Evolutionary conservation across 768 basidiomycete species (phyloP).

Genomic region (Kwoniella sp.): DNA sequence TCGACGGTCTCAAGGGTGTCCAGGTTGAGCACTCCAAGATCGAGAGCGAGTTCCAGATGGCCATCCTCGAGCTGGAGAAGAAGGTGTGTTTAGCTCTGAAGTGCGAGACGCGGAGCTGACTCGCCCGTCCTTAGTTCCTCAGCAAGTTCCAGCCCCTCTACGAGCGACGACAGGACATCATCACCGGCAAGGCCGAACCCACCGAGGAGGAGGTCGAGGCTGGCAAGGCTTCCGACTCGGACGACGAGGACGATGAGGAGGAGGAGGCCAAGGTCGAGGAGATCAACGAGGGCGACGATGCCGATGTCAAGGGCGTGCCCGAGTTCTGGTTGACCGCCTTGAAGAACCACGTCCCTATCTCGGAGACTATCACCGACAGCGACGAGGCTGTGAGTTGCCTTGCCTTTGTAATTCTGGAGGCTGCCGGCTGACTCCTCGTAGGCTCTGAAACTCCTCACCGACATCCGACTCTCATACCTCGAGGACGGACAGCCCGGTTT

Average conservation of each 20-base stretch:
- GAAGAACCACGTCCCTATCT: conserved; percentile 79
- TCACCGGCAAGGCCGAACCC: conserved; percentile 68
- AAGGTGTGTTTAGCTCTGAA: conserved; percentile 59
- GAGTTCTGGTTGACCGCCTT: conserved; percentile 98
- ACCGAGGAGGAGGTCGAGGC: conserved; percentile 76
- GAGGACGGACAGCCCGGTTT: conserved; percentile 63
- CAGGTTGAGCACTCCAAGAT: conserved; percentile 87
- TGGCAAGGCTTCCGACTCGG: conserved; percentile 66
- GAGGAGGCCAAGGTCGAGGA: conserved; percentile 52
- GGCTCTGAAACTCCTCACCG: conserved; percentile 78
- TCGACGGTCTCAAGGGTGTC: conserved; percentile 90
- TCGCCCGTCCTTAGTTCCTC: conserved; percentile 49
- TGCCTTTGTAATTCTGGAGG: neutral
- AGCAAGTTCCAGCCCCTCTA: conserved; percentile 64
- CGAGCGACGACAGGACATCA: conserved; percentile 76
- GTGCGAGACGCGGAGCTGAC: neutral
- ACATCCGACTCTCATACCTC: conserved; percentile 77
- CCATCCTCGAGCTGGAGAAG: conserved; percentile 91
- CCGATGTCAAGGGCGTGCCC: conserved; percentile 61
- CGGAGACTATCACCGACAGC: conserved; percentile 86
- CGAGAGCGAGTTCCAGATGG: conserved; percentile 89
- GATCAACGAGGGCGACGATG: conserved; percentile 43
- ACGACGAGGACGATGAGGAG: conserved; percentile 65
- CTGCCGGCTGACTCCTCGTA: conserved; percentile 14
- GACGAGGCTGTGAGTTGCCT: conserved; percentile 58